These are phyloP conservation scores for Nakazawaea populi DNA, from an alignment of 805 yeast species.

Conservation along the genomic window DNA sequence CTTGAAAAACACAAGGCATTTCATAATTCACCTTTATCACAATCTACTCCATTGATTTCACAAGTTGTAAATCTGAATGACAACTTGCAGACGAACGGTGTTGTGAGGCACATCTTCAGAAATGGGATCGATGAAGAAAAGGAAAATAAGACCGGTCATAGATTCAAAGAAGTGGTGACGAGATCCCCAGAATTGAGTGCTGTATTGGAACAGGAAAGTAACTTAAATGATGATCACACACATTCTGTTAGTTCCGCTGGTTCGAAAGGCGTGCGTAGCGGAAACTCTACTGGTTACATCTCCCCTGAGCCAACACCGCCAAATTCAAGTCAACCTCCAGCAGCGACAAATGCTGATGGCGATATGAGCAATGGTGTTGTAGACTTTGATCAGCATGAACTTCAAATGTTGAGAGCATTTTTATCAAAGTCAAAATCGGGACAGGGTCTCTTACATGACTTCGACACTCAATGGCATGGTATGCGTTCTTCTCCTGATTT, in stretches of 20 bases:
- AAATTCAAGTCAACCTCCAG: not conserved
- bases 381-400: not conserved
- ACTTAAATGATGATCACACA: not conserved
- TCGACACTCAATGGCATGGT: not conserved
- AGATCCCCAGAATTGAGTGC: not conserved
- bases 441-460: not conserved
- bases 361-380: not conserved
- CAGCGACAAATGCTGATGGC: not conserved
- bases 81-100: not conserved
- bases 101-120: not conserved
- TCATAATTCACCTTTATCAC: conserved; percentile 8
- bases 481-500: not conserved
- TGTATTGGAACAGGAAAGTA: not conserved
- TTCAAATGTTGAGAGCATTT: not conserved
- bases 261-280: no score
- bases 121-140: not conserved
- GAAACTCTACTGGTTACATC: not conserved
- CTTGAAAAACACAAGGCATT: not conserved
- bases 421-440: conserved; percentile 1
- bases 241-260: no score
- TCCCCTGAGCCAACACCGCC: conserved; percentile 8
- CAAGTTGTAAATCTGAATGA: not conserved
- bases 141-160: not conserved
- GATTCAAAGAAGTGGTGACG: not conserved
- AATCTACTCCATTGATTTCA: conserved; percentile 8